Evolutionary conservation across 257 asterid genomes (phyloP), one percentile per base, ranked within the genome.

Genomic region (Plantago elongata): DNA sequence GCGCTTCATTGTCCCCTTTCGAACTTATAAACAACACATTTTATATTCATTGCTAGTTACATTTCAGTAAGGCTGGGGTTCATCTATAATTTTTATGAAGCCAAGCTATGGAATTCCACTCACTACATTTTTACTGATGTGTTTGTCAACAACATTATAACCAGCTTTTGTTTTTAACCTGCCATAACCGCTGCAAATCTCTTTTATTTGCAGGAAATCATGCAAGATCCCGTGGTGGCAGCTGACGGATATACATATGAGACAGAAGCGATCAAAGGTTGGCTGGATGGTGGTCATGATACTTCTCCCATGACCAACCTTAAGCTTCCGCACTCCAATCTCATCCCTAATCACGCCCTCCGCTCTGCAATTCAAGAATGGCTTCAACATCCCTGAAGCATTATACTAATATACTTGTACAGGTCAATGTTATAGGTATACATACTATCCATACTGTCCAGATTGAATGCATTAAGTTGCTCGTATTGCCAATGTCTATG

Each of bases 351-450:
- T 68, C 96, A 64, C 15, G 91, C 95, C 55, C 93, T 91, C 22
- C 90, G 98, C n/a, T 88, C 96, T 38, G 92, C 95, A 51, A 88
- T 91, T 59, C 96, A 88, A 62, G 98, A 91, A 68, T 88, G 96
- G 99, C 79, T 78, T 57, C 90, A 81, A 34, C 74, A 75, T 63
- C 70, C 78, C 64, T 84, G 68, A 72, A 64, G 38, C 65, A 22
- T 15, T 27, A 18, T 42, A 9, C 22, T 5, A 40, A 17, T 58
- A 42, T 48, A 12, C n/a, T 3, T 44, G 37, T 58, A 58, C 43
- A 54, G 59, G 3, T 11, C 17, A 52, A 52, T 17, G 58, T 22
- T 22, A 52, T 22, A 22, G 58, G 58, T 22, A 9, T 52, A 52
- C 4, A 9, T 52, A 52, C 4, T 22, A 3, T 14, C 9, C 30